Evolutionary conservation across 2,329 filamentous ascomycete genomes (phyloP).

Genomic region (Venturia aucupariae): DNA sequence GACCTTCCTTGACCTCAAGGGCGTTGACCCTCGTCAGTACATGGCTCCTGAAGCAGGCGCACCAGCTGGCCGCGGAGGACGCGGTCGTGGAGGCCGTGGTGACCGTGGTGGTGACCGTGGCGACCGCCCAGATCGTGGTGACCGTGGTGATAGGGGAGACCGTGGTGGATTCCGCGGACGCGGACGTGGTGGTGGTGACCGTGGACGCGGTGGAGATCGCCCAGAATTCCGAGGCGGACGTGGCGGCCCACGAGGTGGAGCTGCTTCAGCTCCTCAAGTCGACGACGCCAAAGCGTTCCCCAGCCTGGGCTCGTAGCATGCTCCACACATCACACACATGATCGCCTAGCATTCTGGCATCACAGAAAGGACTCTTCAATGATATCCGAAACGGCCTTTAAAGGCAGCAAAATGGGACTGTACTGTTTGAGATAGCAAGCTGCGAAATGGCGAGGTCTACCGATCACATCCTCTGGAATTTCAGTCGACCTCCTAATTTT

Average conservation of each 20-base stretch:
- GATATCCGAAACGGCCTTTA: slow-evolving; percentile 3
- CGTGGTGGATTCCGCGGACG: slow-evolving; percentile 31
- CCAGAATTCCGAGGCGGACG: slow-evolving; percentile 32
- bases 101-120: slow-evolving; percentile 33
- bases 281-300: slow-evolving; percentile 45
- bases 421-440: neutral
- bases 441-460: neutral
- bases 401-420: slow-evolving; percentile 1
- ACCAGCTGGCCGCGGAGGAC: slow-evolving; percentile 21
- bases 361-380: neutral
- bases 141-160: slow-evolving; percentile 33
- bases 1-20: slow-evolving; percentile 79
- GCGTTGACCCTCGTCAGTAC: slow-evolving; percentile 49
- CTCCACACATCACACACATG: slow-evolving; percentile 4
- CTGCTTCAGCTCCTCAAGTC: slow-evolving; percentile 38
- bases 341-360: neutral
- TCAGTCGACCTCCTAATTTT: neutral
- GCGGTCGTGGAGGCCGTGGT: slow-evolving; percentile 37
- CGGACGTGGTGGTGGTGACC: slow-evolving; percentile 25
- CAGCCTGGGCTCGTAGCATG: slow-evolving; percentile 37
- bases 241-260: slow-evolving; percentile 28
- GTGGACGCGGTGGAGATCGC: slow-evolving; percentile 39
- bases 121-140: slow-evolving; percentile 44
- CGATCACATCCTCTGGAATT: neutral
- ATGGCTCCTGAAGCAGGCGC: slow-evolving; percentile 48